Base-by-base conservation (phyloP, 306 rosid genomes). In the Parietaria judaica region DNA sequence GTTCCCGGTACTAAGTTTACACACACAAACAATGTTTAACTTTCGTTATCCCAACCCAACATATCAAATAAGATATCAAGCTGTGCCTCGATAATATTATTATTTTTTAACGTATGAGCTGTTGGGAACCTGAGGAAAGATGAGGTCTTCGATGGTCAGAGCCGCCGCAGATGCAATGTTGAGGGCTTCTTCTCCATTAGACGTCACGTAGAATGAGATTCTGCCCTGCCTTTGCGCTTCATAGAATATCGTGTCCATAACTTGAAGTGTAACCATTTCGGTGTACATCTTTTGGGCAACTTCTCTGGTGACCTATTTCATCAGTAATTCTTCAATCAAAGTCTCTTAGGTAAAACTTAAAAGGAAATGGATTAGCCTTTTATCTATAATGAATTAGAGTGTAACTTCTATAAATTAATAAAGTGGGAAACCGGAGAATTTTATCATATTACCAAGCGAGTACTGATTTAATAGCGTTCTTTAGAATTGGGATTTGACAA, bases 171-270 rank as follows among this genome's bases (percentile, higher is more conserved):
- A 81, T 59, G 97, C 90, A 72, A 90, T 61, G 63, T 85, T 90
- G 64, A 83, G 74, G 63, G 96, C 95, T 77, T 90, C 97, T 79
- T 90, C 96, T 58, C 96, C 97, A 11, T 12, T 54, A 35, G 96
- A 60, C 6, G 96, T 87, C 66, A 78, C n/a, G 70, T 87, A 90
- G 63, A 90, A 90, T 3, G 96, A 90, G 50, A 90, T 81, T 66
- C 97, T 85, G 8, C 97, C 97, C 76, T 90, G 97, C 72, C 97
- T 83, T 75, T 90, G 97, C 35, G 87, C 89, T 78, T 87, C 97
- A 63, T 87, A 87, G 80, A 87, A 85, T 66, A 90, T 75, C 53
- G 76, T 83, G 73, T 90, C 97, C 97, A 90, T 87, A n/a, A 77
- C 80, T 71, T 83, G 97, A 36, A 87, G 95, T 5, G 88, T 76